phyloP scores from a whole-genome alignment of 352 stramenopile species.

The Pythium diclinum region DNA sequence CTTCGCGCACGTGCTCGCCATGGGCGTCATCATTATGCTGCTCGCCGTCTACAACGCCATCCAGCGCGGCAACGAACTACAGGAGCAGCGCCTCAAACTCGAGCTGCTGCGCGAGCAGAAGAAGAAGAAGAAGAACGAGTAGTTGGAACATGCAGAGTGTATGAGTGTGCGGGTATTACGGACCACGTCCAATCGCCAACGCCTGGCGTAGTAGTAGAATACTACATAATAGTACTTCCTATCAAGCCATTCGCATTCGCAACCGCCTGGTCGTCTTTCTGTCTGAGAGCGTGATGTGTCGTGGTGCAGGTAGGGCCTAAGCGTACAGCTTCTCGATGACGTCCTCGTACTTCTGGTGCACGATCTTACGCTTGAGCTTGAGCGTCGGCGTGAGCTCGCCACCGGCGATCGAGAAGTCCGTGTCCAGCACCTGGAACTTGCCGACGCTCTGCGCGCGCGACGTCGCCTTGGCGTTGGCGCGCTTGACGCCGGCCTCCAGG shows the following conservation, averaged over 20 bases:
- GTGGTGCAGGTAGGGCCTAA: conserved; percentile 27
- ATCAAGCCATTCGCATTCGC: background rate
- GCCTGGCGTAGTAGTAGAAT: background rate
- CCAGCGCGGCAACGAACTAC: conserved; percentile 64
- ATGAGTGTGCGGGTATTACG: background rate
- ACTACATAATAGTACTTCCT: too few species aligned
- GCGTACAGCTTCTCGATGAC: conserved; percentile 89
- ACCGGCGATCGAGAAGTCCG: conserved; percentile 88
- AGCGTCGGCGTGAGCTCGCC: conserved; percentile 96
- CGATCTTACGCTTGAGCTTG: conserved; percentile 94
- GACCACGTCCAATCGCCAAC: background rate
- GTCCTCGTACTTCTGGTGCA: conserved; percentile 90
- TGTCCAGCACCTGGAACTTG: conserved; percentile 87
- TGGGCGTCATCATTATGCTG: conserved; percentile 74
- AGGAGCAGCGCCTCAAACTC: conserved; percentile 64
- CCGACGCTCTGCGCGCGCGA: conserved; percentile 80
- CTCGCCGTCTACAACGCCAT: conserved; percentile 77
- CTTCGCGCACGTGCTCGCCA: conserved; percentile 75
- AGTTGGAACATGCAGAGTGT: background rate
- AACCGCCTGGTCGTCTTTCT: background rate
- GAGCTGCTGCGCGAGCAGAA: conserved; percentile 37
- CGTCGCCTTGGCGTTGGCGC: conserved; percentile 66
- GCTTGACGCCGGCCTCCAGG: conserved; percentile 72
- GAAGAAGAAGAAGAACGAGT: conserved; percentile 14
- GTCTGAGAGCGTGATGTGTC: background rate